Evolutionary conservation across 305 asterid species (phyloP).

Genomic region (Andrographis paniculata): DNA sequence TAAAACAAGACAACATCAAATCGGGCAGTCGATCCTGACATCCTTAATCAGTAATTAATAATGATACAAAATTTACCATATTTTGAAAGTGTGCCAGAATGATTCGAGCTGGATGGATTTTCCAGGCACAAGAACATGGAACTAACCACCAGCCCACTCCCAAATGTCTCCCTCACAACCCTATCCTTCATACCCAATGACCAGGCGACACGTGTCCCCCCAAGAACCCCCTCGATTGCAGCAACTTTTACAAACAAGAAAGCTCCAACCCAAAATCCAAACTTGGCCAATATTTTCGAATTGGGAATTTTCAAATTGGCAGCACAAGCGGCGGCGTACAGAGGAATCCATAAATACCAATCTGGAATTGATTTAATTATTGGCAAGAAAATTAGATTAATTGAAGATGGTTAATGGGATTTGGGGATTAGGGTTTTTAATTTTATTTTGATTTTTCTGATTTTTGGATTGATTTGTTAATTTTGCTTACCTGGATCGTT

Average conservation of each 20-base stretch:
- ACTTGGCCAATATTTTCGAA: slow-evolving; percentile 22
- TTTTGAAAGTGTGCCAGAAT: slow-evolving; percentile 23
- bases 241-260: slow-evolving; percentile 49
- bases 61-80: slow-evolving; percentile 20
- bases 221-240: slow-evolving; percentile 25
- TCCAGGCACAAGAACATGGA: slow-evolving; percentile 48
- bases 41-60: too few relatives aligned
- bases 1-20: background rate
- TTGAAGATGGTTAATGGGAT: background rate
- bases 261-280: slow-evolving; percentile 40
- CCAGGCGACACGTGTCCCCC: slow-evolving; percentile 34
- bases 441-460: too few relatives aligned
- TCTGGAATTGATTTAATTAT: slow-evolving; percentile 24
- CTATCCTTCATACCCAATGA: slow-evolving; percentile 55
- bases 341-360: slow-evolving; percentile 85
- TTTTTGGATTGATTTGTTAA: background rate
- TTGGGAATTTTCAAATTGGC: slow-evolving; percentile 32
- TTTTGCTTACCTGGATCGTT: slow-evolving; percentile 39
- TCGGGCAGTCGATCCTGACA: too few relatives aligned
- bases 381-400: background rate
- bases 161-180: slow-evolving; percentile 53
- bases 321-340: slow-evolving; percentile 39
- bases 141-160: slow-evolving; percentile 50
- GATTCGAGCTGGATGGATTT: slow-evolving; percentile 13
- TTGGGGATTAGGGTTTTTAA: background rate